Percentiles rank a stretch among this genome's conserved stretches.
phyloP scores from a whole-genome alignment of 257 asterid genomes.

The Jaltomata sinuosa region DNA sequence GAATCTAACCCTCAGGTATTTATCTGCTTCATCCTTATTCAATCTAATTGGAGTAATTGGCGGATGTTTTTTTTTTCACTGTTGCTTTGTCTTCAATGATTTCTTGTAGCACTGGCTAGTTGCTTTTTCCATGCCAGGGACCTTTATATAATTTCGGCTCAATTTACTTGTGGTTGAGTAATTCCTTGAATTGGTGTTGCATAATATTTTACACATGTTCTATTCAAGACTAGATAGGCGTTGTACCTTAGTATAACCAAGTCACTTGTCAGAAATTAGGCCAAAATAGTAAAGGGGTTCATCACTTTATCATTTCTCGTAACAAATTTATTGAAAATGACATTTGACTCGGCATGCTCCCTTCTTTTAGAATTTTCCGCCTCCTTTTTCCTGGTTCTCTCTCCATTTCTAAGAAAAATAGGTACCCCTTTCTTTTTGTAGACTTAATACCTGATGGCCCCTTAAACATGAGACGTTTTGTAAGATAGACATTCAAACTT shows the following conservation, averaged over 20 bases:
- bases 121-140: not conserved
- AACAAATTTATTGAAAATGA: not conserved
- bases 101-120: not conserved
- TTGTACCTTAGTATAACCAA: not conserved
- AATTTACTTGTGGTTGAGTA: not conserved
- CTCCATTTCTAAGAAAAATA: not conserved
- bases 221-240: not conserved
- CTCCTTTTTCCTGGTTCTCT: not conserved
- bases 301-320: not conserved
- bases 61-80: not conserved
- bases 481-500: too few species aligned
- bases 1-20: constrained; percentile 44
- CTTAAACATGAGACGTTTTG: too few species aligned
- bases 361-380: not conserved
- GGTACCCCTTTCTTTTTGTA: not conserved
- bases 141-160: not conserved
- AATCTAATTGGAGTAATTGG: not conserved
- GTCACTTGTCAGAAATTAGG: not conserved
- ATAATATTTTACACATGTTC: not conserved
- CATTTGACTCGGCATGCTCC: not conserved
- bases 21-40: not conserved
- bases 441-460: too few species aligned
- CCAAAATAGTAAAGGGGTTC: not conserved
- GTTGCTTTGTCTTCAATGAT: not conserved
- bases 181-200: not conserved